Percentiles rank a stretch among this genome's conserved stretches.
Evolutionary conservation across 2,329 filamentous ascomycete genomes (phyloP).

Genomic region (Ilyonectria mors-panacis): DNA sequence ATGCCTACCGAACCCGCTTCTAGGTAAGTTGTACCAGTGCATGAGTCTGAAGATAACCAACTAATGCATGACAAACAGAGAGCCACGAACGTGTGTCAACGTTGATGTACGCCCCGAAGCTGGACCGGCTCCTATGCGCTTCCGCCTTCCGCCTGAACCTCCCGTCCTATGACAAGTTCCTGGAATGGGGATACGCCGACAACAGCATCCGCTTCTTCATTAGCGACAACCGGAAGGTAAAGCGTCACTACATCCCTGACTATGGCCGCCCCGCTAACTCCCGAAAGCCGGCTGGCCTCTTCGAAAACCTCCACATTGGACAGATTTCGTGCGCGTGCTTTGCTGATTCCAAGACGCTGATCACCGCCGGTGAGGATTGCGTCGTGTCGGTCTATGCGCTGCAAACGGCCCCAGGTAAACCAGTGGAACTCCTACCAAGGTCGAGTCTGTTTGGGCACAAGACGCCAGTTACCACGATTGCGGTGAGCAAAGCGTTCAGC

Average conservation of each 20-base stretch:
- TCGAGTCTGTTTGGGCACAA: constrained; percentile 93
- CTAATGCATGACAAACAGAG: constrained; percentile 54
- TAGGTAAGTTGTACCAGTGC: constrained; percentile 63
- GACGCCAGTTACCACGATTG: constrained; percentile 83
- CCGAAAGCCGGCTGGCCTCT: constrained; percentile 79
- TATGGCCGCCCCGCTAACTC: constrained; percentile 46
- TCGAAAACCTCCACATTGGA: constrained; percentile 93
- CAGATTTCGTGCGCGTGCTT: constrained; percentile 89
- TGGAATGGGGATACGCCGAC: constrained; percentile 97
- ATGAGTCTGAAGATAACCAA: neutral
- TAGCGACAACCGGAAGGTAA: constrained; percentile 82
- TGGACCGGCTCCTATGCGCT: constrained; percentile 87
- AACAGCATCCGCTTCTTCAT: constrained; percentile 93
- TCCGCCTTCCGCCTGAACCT: constrained; percentile 90
- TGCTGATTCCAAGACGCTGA: constrained; percentile 89
- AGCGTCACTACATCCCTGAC: constrained; percentile 18
- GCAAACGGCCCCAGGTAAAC: constrained; percentile 72
- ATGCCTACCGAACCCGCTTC: constrained; percentile 82
- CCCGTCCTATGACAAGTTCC: constrained; percentile 91
- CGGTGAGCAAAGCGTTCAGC: constrained; percentile 89
- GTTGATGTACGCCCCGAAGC: constrained; percentile 82
- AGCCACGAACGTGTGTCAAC: constrained; percentile 86
- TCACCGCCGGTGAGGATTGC: constrained; percentile 94
- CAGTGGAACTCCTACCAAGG: constrained; percentile 83
- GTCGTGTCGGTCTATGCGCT: constrained; percentile 90